These are phyloP conservation scores for Chenopodium quinoa DNA, from an alignment of 148 eudicot genomes.

Conservation along the genomic window DNA sequence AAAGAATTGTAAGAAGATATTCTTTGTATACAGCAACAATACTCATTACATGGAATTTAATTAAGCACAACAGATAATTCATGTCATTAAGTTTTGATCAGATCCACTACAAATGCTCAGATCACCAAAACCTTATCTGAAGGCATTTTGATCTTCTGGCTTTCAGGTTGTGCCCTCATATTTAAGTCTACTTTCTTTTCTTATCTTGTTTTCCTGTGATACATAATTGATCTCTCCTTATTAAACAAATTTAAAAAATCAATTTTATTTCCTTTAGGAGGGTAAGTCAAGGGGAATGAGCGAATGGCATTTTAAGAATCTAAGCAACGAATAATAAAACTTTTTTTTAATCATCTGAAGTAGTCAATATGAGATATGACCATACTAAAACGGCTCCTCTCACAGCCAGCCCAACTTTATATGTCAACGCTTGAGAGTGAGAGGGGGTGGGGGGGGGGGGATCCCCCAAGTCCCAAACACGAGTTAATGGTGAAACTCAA, in stretches of 20 bases:
- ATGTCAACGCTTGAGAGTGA: too few species aligned
- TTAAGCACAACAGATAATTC: neutral
- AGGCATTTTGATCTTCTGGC: neutral
- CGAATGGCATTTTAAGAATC: neutral
- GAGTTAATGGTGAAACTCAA: too few species aligned
- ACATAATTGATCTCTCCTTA: neutral
- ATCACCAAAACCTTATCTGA: neutral
- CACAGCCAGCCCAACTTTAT: too few species aligned
- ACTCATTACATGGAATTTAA: neutral
- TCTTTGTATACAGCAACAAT: neutral
- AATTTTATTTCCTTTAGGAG: neutral
- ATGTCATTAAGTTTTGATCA: neutral
- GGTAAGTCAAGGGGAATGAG: neutral
- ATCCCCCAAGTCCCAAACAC: too few species aligned
- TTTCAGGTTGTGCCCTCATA: neutral
- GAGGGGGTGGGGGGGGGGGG: too few species aligned
- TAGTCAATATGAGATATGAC: neutral
- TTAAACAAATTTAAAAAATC: neutral
- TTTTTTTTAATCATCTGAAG: neutral
- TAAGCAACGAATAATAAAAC: neutral
- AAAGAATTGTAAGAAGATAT: conserved; percentile 12
- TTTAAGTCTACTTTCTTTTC: neutral
- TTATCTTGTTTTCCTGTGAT: neutral
- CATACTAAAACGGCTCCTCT: neutral
- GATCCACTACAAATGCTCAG: neutral